These are phyloP conservation scores for Lomentospora prolificans DNA, from an alignment of 2,329 filamentous ascomycete genomes.

Conservation along the genomic window DNA sequence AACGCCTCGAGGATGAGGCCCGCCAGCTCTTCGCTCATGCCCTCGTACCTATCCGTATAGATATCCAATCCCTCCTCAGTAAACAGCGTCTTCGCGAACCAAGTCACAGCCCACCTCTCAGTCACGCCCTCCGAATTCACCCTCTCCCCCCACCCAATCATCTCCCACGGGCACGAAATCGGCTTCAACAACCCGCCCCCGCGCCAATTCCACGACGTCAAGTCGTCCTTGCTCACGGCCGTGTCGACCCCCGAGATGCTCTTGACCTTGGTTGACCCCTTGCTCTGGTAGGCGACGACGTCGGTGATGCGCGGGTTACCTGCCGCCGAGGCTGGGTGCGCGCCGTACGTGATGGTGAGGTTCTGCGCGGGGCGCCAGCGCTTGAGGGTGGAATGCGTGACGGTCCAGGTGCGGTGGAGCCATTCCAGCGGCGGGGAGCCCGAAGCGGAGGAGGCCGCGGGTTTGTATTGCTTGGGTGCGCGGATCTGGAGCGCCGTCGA, in stretches of 20 bases:
- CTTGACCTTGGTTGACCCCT: constrained; percentile 38
- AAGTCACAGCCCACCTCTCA: constrained; percentile 69
- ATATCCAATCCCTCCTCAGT: constrained; percentile 75
- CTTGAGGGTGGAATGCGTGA: constrained; percentile 64
- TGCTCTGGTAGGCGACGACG: constrained; percentile 58
- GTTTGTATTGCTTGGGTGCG: constrained; percentile 3
- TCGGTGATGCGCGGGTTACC: constrained; percentile 52
- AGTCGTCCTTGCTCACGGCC: constrained; percentile 21
- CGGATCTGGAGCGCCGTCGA: constrained; percentile 1
- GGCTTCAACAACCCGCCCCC: constrained; percentile 67
- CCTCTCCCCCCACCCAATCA: constrained; percentile 62
- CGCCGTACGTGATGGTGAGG: constrained; percentile 66
- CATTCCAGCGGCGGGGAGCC: constrained; percentile 41
- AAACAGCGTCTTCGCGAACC: constrained; percentile 75
- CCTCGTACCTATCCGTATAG: constrained; percentile 55
- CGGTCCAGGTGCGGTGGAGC: constrained; percentile 59
- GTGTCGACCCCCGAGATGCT: constrained; percentile 57
- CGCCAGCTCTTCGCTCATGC: constrained; percentile 48
- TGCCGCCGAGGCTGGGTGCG: constrained; percentile 31
- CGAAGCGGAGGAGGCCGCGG: neutral
- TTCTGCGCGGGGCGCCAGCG: constrained; percentile 79
- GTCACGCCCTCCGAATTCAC: constrained; percentile 25
- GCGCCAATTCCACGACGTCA: constrained; percentile 60
- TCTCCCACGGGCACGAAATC: constrained; percentile 69
- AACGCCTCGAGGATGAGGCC: constrained; percentile 46